A percentile compares a stretch with the other conserved stretches of the same genome.
Conservation (phyloP, 2,329 filamentous ascomycete genomes). For the Ophiosphaerella narmari region DNA sequence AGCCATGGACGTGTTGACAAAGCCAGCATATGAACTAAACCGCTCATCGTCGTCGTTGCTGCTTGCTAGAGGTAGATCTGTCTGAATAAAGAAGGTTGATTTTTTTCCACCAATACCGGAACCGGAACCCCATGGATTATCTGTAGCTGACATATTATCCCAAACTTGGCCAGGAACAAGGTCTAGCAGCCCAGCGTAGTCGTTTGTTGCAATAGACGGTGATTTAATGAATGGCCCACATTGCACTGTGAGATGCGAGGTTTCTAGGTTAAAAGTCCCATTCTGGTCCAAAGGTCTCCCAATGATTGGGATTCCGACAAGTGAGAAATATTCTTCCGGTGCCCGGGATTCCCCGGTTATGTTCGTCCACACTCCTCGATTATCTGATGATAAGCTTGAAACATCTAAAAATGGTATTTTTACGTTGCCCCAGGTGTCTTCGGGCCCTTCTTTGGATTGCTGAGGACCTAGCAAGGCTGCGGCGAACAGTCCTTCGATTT, state of each 20-base stretch:
- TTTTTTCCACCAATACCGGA: conserved; percentile 1
- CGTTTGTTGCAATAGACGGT: no score
- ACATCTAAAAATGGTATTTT: conserved; percentile 35
- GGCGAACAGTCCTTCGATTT: conserved; percentile 30
- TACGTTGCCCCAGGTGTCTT: conserved; percentile 43
- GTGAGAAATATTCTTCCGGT: conserved; percentile 32
- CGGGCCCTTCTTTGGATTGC: conserved; percentile 24
- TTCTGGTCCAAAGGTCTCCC: conserved; percentile 11
- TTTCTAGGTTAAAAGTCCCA: conserved; percentile 27
- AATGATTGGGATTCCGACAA: conserved; percentile 37
- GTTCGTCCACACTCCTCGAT: conserved; percentile 30
- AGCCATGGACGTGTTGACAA: not conserved
- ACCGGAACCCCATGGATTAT: conserved; percentile 5
- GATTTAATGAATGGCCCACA: conserved; percentile 23
- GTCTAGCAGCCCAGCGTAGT: no score
- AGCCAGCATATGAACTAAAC: conserved; percentile 3
- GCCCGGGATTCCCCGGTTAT: conserved; percentile 10
- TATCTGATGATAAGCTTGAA: conserved; percentile 6
- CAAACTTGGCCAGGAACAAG: conserved; percentile 24
- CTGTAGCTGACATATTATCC: conserved; percentile 3
- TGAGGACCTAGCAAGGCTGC: conserved; percentile 31
- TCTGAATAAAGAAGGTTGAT: conserved; percentile 4
- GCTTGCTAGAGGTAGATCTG: not conserved
- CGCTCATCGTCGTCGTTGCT: not conserved
- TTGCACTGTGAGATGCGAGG: conserved; percentile 22